Evolutionary conservation across 305 asterid genomes (phyloP), one percentile per base, ranked within the genome.

Genomic region (Caryopteris hybrid): DNA sequence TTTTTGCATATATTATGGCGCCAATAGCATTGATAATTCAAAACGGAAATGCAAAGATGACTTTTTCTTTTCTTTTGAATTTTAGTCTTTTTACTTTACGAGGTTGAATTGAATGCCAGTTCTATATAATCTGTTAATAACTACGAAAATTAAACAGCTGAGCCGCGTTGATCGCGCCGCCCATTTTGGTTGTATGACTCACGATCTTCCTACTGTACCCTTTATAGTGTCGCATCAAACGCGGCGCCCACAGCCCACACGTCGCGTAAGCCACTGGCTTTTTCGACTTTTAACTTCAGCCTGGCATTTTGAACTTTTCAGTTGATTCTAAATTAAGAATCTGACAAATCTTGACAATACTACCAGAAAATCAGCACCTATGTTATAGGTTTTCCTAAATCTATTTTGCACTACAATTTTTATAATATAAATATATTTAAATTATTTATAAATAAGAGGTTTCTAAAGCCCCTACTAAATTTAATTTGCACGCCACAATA

Each of bases 141-240:
- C 46, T 36, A 36, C 20, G 46, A 68, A 64, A 63, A 45, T 23
- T 8, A 36, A 20, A 50, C 64, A 68, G 60, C 48, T 27, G 77
- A 57, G 46, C 63, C 77, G 81, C 81, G 80, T 79, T 75, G 50
- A 68, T 75, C 64, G 70, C 77, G 88, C 85, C 80, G 80, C 69
- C 76, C 69, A 58, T 52, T 75, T 77, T 60, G 80, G 80, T 66
- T 39, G 48, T 71, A 70, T 51, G 73, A 33, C 54, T 23, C n/a
- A 34, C 34, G 31, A 58, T 63, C 29, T 56, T 61, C 61, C 66
- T 23, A 50, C 74, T 31, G 18, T 57, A 56, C 3, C 5, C 36
- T 4, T 31, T 4, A 8, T 1, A n/a, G 18, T 1, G 22, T 2
- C 50, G 38, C 60, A 12, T 22, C 29, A 66, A 52, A 8, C 17